Conservation (phyloP, 2,329 filamentous ascomycete species). For the Paradendryphiella salina region DNA sequence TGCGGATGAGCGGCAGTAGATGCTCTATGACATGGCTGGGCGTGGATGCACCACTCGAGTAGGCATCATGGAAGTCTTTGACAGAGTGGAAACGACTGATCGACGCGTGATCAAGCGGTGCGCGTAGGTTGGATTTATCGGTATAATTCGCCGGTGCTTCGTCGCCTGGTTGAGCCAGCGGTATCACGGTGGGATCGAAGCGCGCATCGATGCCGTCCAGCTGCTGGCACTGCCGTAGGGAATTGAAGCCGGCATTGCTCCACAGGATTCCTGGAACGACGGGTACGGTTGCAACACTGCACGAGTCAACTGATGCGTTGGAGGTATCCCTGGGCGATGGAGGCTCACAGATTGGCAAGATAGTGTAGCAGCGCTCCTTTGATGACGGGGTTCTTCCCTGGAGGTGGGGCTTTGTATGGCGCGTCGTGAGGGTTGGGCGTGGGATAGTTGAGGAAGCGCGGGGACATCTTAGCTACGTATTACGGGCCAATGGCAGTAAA, state of each 20-base stretch:
- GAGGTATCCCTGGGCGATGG: constrained; percentile 1
- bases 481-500: not conserved
- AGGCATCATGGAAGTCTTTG: constrained; percentile 76
- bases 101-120: constrained; percentile 16
- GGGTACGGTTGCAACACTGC: constrained; percentile 62
- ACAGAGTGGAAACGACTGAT: constrained; percentile 56
- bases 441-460: constrained; percentile 45
- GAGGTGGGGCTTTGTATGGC: constrained; percentile 41
- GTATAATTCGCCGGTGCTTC: constrained; percentile 27
- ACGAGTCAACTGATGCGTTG: constrained; percentile 12
- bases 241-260: constrained; percentile 69
- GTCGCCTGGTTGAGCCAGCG: constrained; percentile 36
- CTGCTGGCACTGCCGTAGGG: constrained; percentile 58
- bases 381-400: constrained; percentile 68
- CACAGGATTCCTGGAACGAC: constrained; percentile 68
- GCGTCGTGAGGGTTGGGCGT: constrained; percentile 36
- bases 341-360: constrained; percentile 62
- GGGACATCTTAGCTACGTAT: constrained; percentile 27
- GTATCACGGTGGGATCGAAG: constrained; percentile 62
- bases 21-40: constrained; percentile 72
- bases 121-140: constrained; percentile 26
- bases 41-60: constrained; percentile 69
- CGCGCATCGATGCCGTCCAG: constrained; percentile 59
- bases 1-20: constrained; percentile 70
- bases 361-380: constrained; percentile 66